Evolutionary conservation across 306 rosid genomes (phyloP), one percentile per base, ranked within the genome.

Genomic region (Castanea sativa): DNA sequence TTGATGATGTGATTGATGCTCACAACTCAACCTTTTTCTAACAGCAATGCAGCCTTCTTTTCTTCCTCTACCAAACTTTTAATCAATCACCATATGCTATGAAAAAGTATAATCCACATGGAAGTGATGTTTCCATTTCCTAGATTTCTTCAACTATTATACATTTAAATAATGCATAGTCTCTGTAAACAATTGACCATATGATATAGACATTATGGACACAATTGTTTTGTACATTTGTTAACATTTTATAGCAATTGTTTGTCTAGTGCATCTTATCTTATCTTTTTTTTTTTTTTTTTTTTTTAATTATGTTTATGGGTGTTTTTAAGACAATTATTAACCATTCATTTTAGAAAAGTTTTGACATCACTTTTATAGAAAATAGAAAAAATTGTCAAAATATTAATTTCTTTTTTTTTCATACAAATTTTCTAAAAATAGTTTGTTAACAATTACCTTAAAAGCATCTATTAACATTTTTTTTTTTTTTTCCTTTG

Each of bases 1-100:
- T 84, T 83, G 60, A 81, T 82, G 87, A 83, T 83, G 78, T 85
- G 84, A 83, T 89, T 85, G 84, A 83, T 89, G 80, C 85, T 69
- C 65, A 16, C n/a, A 55, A 32, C 56, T 84, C 69, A 75, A 21
- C 75, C 81, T 77, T 73, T 75, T 33, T 29, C 76, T 53, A 55
- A 73, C 78, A 73, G 33, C 74, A 13, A 60, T 20, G 65, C 15
- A 21, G 21, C n/a, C 69, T 32, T 73, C 29, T 51, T 25, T 51
- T 25, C 23, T 73, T 15, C 58, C 55, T 29, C n/a, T 72, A 67
- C 38, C 29, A 58, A 20, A 10, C 68, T 35, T 20, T 51, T 64
- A 79, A 63, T 63, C 74, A 73, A 32, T 53, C 53, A 1, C 30
- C 23, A 64, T 1, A 35, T 12, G 4, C 45, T 41, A 72, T 14